phyloP scores from a whole-genome alignment of 768 basidiomycete genomes.

The Strobilomyces dryophilus region DNA sequence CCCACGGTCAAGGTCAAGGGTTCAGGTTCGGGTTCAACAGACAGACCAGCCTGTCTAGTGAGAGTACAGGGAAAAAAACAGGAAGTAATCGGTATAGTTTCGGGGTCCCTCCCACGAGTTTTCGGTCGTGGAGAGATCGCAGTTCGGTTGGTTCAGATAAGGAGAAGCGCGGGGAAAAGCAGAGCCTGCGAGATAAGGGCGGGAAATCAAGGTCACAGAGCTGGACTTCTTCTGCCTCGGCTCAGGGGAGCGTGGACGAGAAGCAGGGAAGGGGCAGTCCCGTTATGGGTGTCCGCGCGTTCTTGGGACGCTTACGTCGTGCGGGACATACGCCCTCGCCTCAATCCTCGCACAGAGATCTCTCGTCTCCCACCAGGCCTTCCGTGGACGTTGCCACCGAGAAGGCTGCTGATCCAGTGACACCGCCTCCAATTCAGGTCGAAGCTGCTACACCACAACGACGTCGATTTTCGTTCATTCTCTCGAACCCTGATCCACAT shows the following conservation, averaged over 20 bases:
- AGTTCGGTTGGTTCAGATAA: conserved; percentile 15
- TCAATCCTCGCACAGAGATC: conserved; percentile 19
- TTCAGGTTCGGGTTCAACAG: conserved; percentile 18
- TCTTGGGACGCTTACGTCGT: conserved; percentile 26
- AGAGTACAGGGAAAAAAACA: conserved; percentile 13
- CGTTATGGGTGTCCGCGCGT: conserved; percentile 21
- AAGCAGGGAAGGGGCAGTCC: conserved; percentile 23
- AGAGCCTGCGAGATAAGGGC: conserved; percentile 12
- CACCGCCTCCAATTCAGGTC: conserved; percentile 14
- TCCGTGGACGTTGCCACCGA: conserved; percentile 15
- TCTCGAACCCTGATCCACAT: conserved; percentile 30
- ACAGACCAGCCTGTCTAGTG: conserved; percentile 19
- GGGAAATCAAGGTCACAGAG: conserved; percentile 12
- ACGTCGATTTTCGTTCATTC: conserved; percentile 27
- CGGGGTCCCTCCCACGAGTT: conserved; percentile 27
- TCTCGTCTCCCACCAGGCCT: conserved; percentile 12
- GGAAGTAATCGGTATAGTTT: conserved; percentile 9
- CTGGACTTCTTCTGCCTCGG: conserved; percentile 11
- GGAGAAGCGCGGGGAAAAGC: conserved; percentile 14
- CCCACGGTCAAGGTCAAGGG: conserved; percentile 14
- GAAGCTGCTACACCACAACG: conserved; percentile 15
- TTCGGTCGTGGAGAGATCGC: conserved; percentile 23
- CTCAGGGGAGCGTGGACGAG: conserved; percentile 20
- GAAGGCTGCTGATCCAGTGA: conserved; percentile 6
- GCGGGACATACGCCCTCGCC: conserved; percentile 27